Evolutionary conservation across 768 basidiomycete species (phyloP), one percentile per base, ranked within the genome.

Genomic region (Xerocomellus dryophilus): DNA sequence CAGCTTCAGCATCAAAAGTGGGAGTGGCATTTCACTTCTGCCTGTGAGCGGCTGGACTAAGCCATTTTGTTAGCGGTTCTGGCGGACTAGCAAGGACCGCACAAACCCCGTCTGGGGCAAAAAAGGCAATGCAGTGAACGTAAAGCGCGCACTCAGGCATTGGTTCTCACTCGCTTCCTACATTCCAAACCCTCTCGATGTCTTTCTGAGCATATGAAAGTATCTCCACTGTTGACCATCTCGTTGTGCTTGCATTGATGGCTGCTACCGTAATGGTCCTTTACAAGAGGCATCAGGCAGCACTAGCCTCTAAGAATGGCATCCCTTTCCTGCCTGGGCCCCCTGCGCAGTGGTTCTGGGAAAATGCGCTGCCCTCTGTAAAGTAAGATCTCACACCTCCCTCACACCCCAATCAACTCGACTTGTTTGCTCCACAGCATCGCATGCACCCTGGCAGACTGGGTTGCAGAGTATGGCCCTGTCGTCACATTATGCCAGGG

Each of bases 381-480:
- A 53, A 66, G 67, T 68, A 47, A 50, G 62, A 48, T 9, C 17
- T 21, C 18, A 9, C 14, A 14, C 20, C 17, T 8, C 7, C 0
- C 10, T 38, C 32, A 2, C 29, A 38, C 29, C 34, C 31, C 2
- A 8, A 6, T 44, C 25, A 8, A 25, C 3, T 3, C 23, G 40
- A 34, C 14, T 12, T 5, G 1, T 27, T 29, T 12, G 3, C 29
- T 15, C 6, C 12, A 3, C 3, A 66, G 58, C 12, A 51, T 63
- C 36, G 63, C 64, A n/a, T 56, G 20, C 23, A 59, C 52, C 6
- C 79, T 82, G 39, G 74, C 81, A 39, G 74, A 79, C 48, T 82
- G 79, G 77, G 78, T 78, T 2, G 71, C 79, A 48, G 62, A 77
- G 56, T 85, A 85, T 52, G 84, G 84, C 0, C 81, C 84, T 0